A percentile compares a stretch with the other conserved stretches of the same genome.
These are phyloP conservation scores for Phascolomyces articulosus DNA, from an alignment of 371 early-diverging fungal species.

Conservation along the genomic window DNA sequence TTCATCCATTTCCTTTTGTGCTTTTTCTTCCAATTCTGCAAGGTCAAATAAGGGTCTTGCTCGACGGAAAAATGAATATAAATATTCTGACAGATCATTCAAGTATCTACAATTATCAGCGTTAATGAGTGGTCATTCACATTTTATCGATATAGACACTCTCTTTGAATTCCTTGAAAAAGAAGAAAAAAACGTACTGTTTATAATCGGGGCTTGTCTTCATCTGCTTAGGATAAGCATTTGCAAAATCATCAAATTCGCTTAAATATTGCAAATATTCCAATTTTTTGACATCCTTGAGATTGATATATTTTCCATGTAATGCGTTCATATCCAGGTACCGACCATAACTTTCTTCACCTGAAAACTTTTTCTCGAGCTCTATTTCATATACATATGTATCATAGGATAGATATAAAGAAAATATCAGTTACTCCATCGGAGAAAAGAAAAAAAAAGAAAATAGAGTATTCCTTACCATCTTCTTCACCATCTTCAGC, in stretches of 20 bases:
- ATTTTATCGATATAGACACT: no score
- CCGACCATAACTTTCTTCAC: slow-evolving; percentile 88
- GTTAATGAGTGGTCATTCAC: no score
- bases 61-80: slow-evolving; percentile 77
- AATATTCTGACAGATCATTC: slow-evolving; percentile 62
- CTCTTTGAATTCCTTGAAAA: no score
- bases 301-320: slow-evolving; percentile 80
- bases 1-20: slow-evolving; percentile 58
- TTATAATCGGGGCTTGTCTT: slow-evolving; percentile 67
- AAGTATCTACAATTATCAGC: slow-evolving; percentile 61
- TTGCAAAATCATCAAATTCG: slow-evolving; percentile 68
- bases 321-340: slow-evolving; percentile 87
- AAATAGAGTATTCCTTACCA: slow-evolving; percentile 1
- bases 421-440: background rate
- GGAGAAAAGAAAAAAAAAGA: no score
- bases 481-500: slow-evolving; percentile 53
- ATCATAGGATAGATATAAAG: no score
- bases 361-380: slow-evolving; percentile 87
- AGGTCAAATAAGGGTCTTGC: slow-evolving; percentile 83
- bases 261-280: slow-evolving; percentile 84
- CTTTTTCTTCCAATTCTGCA: slow-evolving; percentile 49
- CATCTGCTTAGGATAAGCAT: slow-evolving; percentile 59
- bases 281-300: slow-evolving; percentile 73
- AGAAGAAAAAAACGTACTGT: slow-evolving; percentile 36
- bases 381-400: slow-evolving; percentile 40